These are phyloP conservation scores for Tolypocladium tundrense DNA, from an alignment of 2,329 filamentous ascomycete genomes.

Conservation along the genomic window DNA sequence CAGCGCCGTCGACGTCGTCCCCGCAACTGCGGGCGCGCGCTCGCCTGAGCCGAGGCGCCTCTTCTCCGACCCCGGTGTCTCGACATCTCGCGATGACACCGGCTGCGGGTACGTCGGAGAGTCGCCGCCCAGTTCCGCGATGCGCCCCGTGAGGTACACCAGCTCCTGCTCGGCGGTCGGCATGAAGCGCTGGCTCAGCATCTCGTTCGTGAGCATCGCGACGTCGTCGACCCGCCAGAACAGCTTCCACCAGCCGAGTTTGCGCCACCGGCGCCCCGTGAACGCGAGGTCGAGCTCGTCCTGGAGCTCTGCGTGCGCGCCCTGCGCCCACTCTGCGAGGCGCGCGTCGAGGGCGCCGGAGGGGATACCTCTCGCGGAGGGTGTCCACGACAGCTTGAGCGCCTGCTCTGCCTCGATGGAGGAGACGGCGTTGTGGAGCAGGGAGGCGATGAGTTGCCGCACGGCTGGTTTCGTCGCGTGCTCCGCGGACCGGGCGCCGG, in stretches of 20 bases:
- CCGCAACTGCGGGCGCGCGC: slow-evolving; percentile 13
- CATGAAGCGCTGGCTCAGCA: slow-evolving; percentile 69
- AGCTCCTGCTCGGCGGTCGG: slow-evolving; percentile 67
- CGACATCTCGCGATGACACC: slow-evolving; percentile 8
- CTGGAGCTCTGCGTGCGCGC: slow-evolving; percentile 74
- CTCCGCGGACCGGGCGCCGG: slow-evolving; percentile 28
- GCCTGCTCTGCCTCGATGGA: slow-evolving; percentile 41
- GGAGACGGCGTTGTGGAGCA: slow-evolving; percentile 46
- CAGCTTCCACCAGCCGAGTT: slow-evolving; percentile 86
- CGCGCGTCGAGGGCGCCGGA: slow-evolving; percentile 39
- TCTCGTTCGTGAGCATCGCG: slow-evolving; percentile 68
- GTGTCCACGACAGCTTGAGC: slow-evolving; percentile 20
- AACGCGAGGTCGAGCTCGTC: slow-evolving; percentile 72
- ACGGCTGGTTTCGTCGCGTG: slow-evolving; percentile 54
- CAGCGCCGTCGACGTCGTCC: slow-evolving; percentile 9
- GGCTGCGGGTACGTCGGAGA: slow-evolving; percentile 26
- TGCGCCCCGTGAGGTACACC: slow-evolving; percentile 73
- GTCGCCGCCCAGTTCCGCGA: slow-evolving; percentile 39
- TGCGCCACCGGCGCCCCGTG: slow-evolving; percentile 63
- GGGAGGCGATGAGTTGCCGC: slow-evolving; percentile 53
- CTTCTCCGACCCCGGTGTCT: slow-evolving; percentile 3
- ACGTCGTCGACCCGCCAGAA: slow-evolving; percentile 95
- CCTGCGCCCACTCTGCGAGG: slow-evolving; percentile 65
- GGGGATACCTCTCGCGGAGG: slow-evolving; percentile 25
- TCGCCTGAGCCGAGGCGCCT: slow-evolving; percentile 14